Percentiles rank a stretch among this genome's conserved stretches.
These are phyloP conservation scores for Neospora caninum DNA, from an alignment of 169 alveolate genomes.

Conservation along the genomic window DNA sequence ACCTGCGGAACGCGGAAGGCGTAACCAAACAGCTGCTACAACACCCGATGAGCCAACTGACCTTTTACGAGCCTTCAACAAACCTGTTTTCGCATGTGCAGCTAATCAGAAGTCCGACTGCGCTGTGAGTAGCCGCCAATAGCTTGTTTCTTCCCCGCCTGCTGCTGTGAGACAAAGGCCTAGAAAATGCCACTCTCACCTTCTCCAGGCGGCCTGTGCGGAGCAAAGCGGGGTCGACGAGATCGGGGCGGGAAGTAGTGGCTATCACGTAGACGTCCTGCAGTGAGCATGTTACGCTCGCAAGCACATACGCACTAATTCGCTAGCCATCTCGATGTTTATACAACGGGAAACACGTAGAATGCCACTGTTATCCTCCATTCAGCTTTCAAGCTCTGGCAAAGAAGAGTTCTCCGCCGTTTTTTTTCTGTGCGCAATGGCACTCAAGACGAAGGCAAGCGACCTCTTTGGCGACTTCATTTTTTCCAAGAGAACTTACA, in stretches of 20 bases:
- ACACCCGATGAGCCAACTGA: neutral
- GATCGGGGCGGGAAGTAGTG: constrained; percentile 99
- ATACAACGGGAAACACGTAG: too few species aligned
- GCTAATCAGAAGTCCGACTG: neutral
- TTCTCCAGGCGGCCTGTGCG: constrained; percentile 94
- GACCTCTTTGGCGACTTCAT: too few species aligned
- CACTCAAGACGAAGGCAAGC: too few species aligned
- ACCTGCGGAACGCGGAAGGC: neutral
- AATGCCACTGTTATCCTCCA: too few species aligned
- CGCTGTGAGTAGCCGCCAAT: neutral
- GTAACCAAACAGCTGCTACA: neutral
- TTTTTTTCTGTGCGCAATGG: too few species aligned
- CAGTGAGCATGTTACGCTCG: neutral
- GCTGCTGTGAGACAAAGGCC: neutral
- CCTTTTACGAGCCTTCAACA: neutral
- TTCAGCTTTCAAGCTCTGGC: too few species aligned
- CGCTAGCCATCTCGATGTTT: too few species aligned
- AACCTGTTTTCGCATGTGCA: neutral
- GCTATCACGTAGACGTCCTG: constrained; percentile 95
- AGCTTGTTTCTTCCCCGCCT: neutral
- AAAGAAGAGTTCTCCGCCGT: too few species aligned
- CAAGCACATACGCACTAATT: neutral
- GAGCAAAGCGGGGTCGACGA: constrained; percentile 98
- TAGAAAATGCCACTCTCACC: neutral
- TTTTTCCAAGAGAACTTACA: too few species aligned